A percentile compares a stretch with the other conserved stretches of the same genome.
phyloP scores from a whole-genome alignment of 495 filamentous ascomycete species.

The Trichoderma parareesei region DNA sequence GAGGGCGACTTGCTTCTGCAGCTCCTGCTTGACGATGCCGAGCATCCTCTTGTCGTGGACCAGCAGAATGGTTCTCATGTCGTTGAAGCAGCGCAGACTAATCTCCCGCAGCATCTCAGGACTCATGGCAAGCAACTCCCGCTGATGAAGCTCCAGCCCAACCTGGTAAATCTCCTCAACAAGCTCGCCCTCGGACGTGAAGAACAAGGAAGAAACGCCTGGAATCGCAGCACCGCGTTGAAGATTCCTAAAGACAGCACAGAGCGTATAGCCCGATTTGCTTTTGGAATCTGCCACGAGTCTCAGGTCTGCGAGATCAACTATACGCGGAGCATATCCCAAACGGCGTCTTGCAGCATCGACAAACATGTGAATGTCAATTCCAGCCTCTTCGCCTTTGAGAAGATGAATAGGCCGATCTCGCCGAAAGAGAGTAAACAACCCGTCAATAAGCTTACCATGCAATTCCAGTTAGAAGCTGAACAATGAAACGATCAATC shows the following conservation, averaged over 20 bases:
- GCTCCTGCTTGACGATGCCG: conserved; percentile 32
- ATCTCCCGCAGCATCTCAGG: conserved; percentile 26
- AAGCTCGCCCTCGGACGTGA: conserved; percentile 18
- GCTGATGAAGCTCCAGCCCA: conserved; percentile 35
- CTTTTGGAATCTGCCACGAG: conserved; percentile 9
- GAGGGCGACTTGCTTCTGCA: conserved; percentile 21
- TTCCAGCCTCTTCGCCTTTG: conserved; percentile 27
- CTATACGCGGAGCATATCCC: conserved; percentile 17
- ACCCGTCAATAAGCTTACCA: conserved; percentile 14
- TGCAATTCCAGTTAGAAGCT: not conserved
- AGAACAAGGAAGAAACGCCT: not conserved
- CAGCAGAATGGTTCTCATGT: conserved; percentile 35
- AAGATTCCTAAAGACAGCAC: conserved; percentile 15
- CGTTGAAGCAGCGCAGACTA: conserved; percentile 31
- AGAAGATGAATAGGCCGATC: conserved; percentile 22
- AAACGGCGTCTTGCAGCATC: conserved; percentile 16
- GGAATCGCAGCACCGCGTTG: not conserved
- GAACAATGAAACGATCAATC: not conserved
- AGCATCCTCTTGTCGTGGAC: conserved; percentile 42
- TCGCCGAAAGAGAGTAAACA: conserved; percentile 22
- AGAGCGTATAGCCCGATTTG: conserved; percentile 21
- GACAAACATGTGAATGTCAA: conserved; percentile 29
- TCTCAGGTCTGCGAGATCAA: conserved; percentile 17
- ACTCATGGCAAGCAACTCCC: conserved; percentile 26
- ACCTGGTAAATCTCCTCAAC: conserved; percentile 35